Base-by-base conservation (phyloP, 345 rosid genomes). In the Hibiscus syriacus region DNA sequence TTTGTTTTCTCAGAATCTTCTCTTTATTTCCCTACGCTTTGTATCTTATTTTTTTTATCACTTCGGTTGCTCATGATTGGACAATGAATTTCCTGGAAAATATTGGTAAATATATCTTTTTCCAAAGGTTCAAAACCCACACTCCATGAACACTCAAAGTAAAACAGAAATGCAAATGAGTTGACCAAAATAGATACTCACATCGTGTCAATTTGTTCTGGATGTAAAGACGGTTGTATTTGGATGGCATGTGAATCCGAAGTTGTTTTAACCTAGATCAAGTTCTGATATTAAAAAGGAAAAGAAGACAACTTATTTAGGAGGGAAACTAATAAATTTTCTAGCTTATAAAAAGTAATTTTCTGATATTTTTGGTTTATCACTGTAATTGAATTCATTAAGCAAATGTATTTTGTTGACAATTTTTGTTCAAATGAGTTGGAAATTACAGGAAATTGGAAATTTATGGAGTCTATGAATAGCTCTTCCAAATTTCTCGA, bases 401-500 rank as follows among this genome's bases (percentile, higher is more conserved):
- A 52, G 50, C 26, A 25, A 16, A 0, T 60, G 29, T 10, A 19
- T 17, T 76, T 56, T 23, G 23, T 36, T 50, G 34, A 9, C 27
- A 20, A 26, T 68, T 46, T 11, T 32, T 71, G 32, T 30, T 34
- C 29, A 29, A 56, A 53, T 39, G 38, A 63, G 52, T 69, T 73
- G 69, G 66, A 55, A 65, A 29, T 80, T 73, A 58, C 86, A 94
- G 99, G 99, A 68, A 73, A 76, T 71, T 94, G 99, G 99, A 86
- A 85, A 69, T 91, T 91, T 84, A 82, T 85, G 11, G 92, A 86
- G 75, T 77, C 92, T 12, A 50, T 87, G 67, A 89, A 91, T 73
- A 82, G 86, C 84, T 85, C 96, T 80, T 83, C 93, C 26, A 91
- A 80, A 74, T 91, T 91, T 80, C 89, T 87, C 53, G 88, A 94